phyloP scores from a whole-genome alignment of 2,329 filamentous ascomycete species.

The Beauveria caledonica region DNA sequence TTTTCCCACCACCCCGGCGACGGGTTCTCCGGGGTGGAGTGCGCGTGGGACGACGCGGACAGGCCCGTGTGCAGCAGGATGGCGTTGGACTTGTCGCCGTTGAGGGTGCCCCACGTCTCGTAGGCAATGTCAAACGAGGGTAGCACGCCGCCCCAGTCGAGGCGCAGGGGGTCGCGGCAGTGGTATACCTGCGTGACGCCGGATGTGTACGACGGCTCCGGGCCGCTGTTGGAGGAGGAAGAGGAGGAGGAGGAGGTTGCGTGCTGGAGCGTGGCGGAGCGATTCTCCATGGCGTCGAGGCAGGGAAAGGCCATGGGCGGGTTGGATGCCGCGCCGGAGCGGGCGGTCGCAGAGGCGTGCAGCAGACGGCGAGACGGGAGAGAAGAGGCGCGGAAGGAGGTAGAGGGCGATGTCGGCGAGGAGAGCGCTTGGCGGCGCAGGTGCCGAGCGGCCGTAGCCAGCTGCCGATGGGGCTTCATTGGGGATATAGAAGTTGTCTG shows the following conservation, averaged over 20 bases:
- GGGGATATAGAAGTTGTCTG: too few relatives aligned
- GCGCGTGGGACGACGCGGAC: constrained; percentile 94
- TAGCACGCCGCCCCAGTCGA: constrained; percentile 94
- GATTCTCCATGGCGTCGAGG: constrained; percentile 73
- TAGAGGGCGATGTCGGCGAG: not conserved
- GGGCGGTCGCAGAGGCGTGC: constrained; percentile 11
- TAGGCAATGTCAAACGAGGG: constrained; percentile 86
- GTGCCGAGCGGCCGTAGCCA: constrained; percentile 10
- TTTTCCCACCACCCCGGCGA: constrained; percentile 98
- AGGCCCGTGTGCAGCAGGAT: constrained; percentile 90
- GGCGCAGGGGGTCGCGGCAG: constrained; percentile 63
- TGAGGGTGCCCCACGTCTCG: constrained; percentile 82
- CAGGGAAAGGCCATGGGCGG: constrained; percentile 85
- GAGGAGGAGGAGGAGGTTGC: constrained; percentile 1
- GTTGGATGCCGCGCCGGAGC: constrained; percentile 51
- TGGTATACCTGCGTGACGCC: constrained; percentile 75
- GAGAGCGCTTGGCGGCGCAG: constrained; percentile 1
- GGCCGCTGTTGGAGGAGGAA: constrained; percentile 62
- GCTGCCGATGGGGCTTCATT: constrained; percentile 12
- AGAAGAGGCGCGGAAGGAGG: not conserved
- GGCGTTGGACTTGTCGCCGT: constrained; percentile 73
- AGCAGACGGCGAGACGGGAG: not conserved
- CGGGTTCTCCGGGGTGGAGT: constrained; percentile 78
- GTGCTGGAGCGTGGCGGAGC: constrained; percentile 58
- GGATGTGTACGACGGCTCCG: constrained; percentile 89